Evolutionary conservation across 495 filamentous ascomycete species (phyloP).

Genomic region (Parathielavia appendiculata): DNA sequence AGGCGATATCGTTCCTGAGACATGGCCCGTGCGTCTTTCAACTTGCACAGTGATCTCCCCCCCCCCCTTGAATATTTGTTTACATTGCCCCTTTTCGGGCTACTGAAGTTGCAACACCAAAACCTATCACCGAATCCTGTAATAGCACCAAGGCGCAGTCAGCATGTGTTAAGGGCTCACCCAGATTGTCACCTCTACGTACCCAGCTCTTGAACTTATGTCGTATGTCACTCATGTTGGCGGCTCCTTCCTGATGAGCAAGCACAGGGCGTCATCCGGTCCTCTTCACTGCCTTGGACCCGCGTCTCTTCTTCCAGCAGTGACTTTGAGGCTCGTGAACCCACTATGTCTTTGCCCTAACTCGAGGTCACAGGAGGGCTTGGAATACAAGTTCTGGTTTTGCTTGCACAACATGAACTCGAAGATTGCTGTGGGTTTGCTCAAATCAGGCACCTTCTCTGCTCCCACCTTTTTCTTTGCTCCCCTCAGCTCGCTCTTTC

Average conservation of each 20-base stretch:
- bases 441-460: background rate
- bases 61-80: slow-evolving; percentile 7
- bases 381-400: background rate
- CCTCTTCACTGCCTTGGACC: background rate
- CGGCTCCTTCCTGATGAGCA: background rate
- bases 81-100: slow-evolving; percentile 5
- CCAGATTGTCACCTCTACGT: background rate
- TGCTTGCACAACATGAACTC: background rate
- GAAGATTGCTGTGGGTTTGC: background rate
- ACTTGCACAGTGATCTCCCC: background rate
- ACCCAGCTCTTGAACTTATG: too few species aligned
- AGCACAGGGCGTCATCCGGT: background rate
- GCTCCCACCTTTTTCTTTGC: background rate
- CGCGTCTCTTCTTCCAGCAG: background rate
- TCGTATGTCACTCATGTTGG: background rate
- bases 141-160: background rate
- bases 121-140: background rate
- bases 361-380: background rate
- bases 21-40: background rate
- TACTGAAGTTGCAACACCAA: background rate
- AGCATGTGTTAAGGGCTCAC: too few species aligned
- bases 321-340: background rate
- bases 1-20: background rate
- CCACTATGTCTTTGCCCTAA: background rate
- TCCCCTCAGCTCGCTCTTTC: background rate